Percentiles rank a stretch among this genome's conserved stretches.
These are phyloP conservation scores for Komagataella pastoris DNA, from an alignment of 805 yeast genomes.

Conservation along the genomic window DNA sequence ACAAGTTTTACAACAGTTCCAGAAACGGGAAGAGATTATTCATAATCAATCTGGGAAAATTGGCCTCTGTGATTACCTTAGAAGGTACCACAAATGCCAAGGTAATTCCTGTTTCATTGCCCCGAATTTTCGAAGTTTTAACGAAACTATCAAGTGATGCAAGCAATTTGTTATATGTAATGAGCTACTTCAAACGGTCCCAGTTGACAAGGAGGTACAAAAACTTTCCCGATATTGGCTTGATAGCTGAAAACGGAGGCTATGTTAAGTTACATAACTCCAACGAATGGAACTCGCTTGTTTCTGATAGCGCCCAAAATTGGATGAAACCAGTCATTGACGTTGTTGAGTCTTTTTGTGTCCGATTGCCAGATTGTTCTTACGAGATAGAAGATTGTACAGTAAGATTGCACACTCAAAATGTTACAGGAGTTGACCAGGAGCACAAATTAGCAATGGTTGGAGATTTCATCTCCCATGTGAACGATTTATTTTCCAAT, in stretches of 20 bases:
- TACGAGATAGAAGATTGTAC: slow-evolving; percentile 66
- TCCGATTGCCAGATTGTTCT: slow-evolving; percentile 69
- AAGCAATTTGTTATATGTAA: slow-evolving; percentile 54
- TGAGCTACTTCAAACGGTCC: slow-evolving; percentile 48
- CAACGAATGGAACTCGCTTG: slow-evolving; percentile 48
- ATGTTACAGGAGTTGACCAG: slow-evolving; percentile 40
- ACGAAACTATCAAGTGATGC: slow-evolving; percentile 45
- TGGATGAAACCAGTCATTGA: slow-evolving; percentile 51
- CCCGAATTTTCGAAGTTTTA: slow-evolving; percentile 43
- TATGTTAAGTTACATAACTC: slow-evolving; percentile 43
- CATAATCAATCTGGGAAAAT: slow-evolving; percentile 37
- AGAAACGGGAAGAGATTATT: slow-evolving; percentile 28
- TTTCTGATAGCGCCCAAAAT: slow-evolving; percentile 31
- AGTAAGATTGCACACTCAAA: slow-evolving; percentile 63
- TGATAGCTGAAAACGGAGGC: slow-evolving; percentile 88
- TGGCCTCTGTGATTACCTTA: slow-evolving; percentile 18
- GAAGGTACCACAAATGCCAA: slow-evolving; percentile 15
- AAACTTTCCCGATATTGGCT: slow-evolving; percentile 56
- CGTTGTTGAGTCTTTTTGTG: slow-evolving; percentile 47
- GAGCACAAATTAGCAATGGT: slow-evolving; percentile 55
- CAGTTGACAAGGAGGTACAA: slow-evolving; percentile 60
- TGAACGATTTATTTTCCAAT: slow-evolving; percentile 59
- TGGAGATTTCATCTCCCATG: slow-evolving; percentile 78
- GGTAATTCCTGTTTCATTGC: slow-evolving; percentile 42
- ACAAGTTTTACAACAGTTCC: slow-evolving; percentile 16